Base-by-base conservation (phyloP, 768 basidiomycete species). In the Mycena albidolilacea region DNA sequence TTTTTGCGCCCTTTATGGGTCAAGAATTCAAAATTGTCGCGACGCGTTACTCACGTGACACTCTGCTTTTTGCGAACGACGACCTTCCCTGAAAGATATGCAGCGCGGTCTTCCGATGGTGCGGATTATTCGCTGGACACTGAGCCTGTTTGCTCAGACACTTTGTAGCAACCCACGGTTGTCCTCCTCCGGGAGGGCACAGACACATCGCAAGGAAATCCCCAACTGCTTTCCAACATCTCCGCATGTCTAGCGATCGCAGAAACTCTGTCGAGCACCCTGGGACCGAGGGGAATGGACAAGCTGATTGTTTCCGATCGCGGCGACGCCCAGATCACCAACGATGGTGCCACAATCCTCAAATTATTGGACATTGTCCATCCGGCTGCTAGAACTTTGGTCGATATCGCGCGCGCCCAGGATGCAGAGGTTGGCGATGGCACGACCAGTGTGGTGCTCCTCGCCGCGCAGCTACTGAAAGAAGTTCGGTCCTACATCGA, bases 251-350 rank as follows among this genome's bases (percentile, higher is more conserved):
- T 97, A 69, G 96, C 97, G 19, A 93, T 99, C 76, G 85, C 97
- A 59, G 91, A 96, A 80, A 98, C 96, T 2, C 90, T 99, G 66
- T 89, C 98, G 23, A 96, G 90, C 68, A 99, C 98, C 41, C 91
- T 99, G n/a, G 98, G 98, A 15, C 98, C 98, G 9, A 88, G 98
- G 71, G 98, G 98, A 74, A 99, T 99, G 98, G 98, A 99, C 83
- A 99, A 98, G 82, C 87, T 99, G 57, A 98, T 98, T 76, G 97
- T 98, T 2, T 93, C 93, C 72, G 93, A 95, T 71, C 91, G 97
- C 69, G 97, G 98, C 62, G 94, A 97, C 72, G 96, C 98, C 10
- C 97, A 98, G 85, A 99, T 99, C 80, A 99, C 98, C 23, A 99
- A 99, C 83, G 98, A 99, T 89, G 98, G 98, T 70, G 98, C 98